phyloP scores from a whole-genome alignment of 306 rosid genomes.

The Rubus idaeus region DNA sequence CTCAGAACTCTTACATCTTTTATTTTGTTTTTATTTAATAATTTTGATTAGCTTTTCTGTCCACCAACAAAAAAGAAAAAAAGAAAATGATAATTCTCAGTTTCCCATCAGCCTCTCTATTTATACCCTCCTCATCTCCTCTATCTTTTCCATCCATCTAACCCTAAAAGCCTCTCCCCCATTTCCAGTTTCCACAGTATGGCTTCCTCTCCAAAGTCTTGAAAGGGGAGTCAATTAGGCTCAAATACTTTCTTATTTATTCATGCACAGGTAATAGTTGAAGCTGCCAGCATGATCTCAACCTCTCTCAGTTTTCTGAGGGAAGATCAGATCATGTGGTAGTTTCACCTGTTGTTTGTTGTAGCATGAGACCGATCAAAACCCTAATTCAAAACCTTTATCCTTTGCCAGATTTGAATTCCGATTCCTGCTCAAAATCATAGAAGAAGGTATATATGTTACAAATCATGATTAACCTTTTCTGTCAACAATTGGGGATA shows the following conservation, averaged over 20 bases:
- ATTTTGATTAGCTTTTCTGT: conserved; percentile 21
- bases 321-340: conserved; percentile 98
- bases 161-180: conserved; percentile 2
- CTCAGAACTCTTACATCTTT: conserved; percentile 29
- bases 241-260: background rate
- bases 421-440: background rate
- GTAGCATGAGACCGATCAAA: conserved; percentile 36
- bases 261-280: conserved; percentile 70
- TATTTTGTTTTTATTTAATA: conserved; percentile 28
- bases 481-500: background rate
- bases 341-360: conserved; percentile 95
- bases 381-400: conserved; percentile 24
- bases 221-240: background rate
- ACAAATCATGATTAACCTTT: background rate
- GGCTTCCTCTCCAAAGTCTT: background rate
- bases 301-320: conserved; percentile 52
- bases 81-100: background rate
- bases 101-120: conserved; percentile 37
- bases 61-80: background rate
- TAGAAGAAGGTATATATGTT: background rate
- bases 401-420: background rate
- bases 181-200: background rate
- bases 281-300: conserved; percentile 99
- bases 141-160: conserved; percentile 38
- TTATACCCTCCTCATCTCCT: conserved; percentile 36